Conservation (phyloP, 2,329 filamentous ascomycete genomes). For the Penicillium fuscoglaucum region DNA sequence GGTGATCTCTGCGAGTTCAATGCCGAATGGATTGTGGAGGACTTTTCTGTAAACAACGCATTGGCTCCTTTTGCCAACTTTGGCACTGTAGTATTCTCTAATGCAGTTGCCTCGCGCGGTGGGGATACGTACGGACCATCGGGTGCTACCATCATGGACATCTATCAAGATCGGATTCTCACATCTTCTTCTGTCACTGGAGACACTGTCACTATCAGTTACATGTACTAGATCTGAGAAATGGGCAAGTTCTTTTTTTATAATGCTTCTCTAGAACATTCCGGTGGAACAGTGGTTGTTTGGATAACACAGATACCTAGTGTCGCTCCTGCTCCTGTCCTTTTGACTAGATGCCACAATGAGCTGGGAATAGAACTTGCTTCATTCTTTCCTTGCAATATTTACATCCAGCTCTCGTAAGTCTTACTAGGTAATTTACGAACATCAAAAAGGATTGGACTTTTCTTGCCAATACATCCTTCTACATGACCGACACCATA, state of each 20-base stretch:
- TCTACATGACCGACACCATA: neutral
- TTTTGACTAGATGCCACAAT: neutral
- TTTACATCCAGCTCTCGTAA: no score
- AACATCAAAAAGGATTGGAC: neutral
- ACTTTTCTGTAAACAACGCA: slow-evolving; percentile 41
- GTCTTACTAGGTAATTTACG: neutral
- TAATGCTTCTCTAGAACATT: neutral
- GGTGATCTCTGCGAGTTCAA: slow-evolving; percentile 54
- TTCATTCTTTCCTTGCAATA: neutral
- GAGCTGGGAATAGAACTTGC: neutral
- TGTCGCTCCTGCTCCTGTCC: neutral
- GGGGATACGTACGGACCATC: slow-evolving; percentile 35
- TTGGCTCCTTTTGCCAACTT: slow-evolving; percentile 52
- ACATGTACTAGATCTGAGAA: slow-evolving; percentile 17
- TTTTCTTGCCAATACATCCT: neutral
- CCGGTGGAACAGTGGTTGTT: neutral
- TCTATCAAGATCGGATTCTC: slow-evolving; percentile 44
- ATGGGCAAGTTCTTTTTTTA: no score
- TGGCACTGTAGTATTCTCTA: slow-evolving; percentile 50
- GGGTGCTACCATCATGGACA: slow-evolving; percentile 48
- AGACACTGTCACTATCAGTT: slow-evolving; percentile 27
- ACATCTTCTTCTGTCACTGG: slow-evolving; percentile 31
- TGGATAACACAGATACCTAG: neutral
- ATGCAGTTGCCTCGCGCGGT: slow-evolving; percentile 36
- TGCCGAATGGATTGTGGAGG: slow-evolving; percentile 65